A percentile compares a stretch with the other conserved stretches of the same genome.
phyloP scores from a whole-genome alignment of 208 protist species.

The Trypanosomatidae sp. region DNA sequence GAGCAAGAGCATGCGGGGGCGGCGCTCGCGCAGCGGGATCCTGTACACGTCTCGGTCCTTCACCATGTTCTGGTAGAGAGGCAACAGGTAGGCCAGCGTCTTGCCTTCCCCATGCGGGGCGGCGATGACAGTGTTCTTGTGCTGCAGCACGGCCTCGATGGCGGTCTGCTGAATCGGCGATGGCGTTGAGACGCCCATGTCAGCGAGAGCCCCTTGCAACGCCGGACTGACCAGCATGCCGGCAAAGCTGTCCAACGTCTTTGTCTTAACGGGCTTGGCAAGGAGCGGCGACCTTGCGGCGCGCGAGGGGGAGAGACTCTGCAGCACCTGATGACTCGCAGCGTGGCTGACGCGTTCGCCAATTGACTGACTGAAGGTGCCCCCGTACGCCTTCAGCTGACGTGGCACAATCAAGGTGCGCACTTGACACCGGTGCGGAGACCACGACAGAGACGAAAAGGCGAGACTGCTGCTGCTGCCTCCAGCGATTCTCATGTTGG shows the following conservation, averaged over 20 bases:
- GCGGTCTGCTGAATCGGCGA: slow-evolving; percentile 84
- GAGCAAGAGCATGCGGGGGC: slow-evolving; percentile 83
- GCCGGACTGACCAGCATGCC: slow-evolving; percentile 57
- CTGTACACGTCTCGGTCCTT: slow-evolving; percentile 88
- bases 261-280: slow-evolving; percentile 61
- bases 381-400: slow-evolving; percentile 81
- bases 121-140: slow-evolving; percentile 68
- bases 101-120: slow-evolving; percentile 89
- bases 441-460: neutral
- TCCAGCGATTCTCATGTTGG: neutral
- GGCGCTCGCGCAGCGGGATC: slow-evolving; percentile 79
- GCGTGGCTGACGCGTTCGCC: slow-evolving; percentile 68
- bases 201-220: slow-evolving; percentile 42
- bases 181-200: slow-evolving; percentile 52
- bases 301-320: slow-evolving; percentile 65
- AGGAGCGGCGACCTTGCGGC: slow-evolving; percentile 49
- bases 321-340: slow-evolving; percentile 54
- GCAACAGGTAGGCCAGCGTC: slow-evolving; percentile 79
- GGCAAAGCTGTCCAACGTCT: slow-evolving; percentile 55
- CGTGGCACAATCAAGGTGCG: slow-evolving; percentile 68
- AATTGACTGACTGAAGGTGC: slow-evolving; percentile 67
- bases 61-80: slow-evolving; percentile 86
- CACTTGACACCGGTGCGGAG: slow-evolving; percentile 16
- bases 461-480: neutral
- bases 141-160: slow-evolving; percentile 71